A percentile compares a stretch with the other conserved stretches of the same genome.
Evolutionary conservation across 768 basidiomycete genomes (phyloP).

Genomic region (Mycena belliarum): DNA sequence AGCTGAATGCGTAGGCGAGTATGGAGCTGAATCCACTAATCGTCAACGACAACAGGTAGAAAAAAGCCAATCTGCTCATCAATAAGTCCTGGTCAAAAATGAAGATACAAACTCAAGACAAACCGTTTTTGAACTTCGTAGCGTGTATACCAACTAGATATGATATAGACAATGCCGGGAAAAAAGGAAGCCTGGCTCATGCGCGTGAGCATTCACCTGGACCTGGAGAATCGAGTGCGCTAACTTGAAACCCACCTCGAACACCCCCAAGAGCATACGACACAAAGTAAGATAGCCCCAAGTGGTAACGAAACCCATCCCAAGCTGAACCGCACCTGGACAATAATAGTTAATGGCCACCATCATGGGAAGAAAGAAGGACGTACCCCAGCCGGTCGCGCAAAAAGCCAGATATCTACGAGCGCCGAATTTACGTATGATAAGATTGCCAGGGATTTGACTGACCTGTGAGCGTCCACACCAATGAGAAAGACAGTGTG

Average conservation of each 20-base stretch:
- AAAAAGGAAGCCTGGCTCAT: slow-evolving; percentile 40
- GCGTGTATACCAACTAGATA: slow-evolving; percentile 46
- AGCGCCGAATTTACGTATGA: slow-evolving; percentile 44
- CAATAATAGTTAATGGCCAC: not conserved
- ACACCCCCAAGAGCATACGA: slow-evolving; percentile 45
- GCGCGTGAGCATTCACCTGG: not conserved
- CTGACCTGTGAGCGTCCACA: slow-evolving; percentile 31
- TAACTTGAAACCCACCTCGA: slow-evolving; percentile 29
- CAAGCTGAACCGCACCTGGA: slow-evolving; percentile 40
- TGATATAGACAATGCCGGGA: slow-evolving; percentile 46
- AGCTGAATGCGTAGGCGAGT: slow-evolving; percentile 43
- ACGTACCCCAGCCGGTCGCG: slow-evolving; percentile 40
- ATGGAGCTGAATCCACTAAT: slow-evolving; percentile 44
- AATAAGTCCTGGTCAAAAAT: not conserved
- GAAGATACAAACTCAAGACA: not conserved
- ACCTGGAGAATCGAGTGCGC: not conserved
- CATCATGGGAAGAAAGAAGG: not conserved
- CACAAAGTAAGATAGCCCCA: slow-evolving; percentile 43
- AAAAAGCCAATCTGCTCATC: slow-evolving; percentile 35
- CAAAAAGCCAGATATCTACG: slow-evolving; percentile 46
- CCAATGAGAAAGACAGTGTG: not conserved
- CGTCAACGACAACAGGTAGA: slow-evolving; percentile 42
- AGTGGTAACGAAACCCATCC: slow-evolving; percentile 45
- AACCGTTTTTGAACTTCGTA: slow-evolving; percentile 45
- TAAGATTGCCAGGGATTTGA: slow-evolving; percentile 47